Base-by-base conservation (phyloP, 1,139 yeast species). In the Hemisphaericaspora subhashii region DNA sequence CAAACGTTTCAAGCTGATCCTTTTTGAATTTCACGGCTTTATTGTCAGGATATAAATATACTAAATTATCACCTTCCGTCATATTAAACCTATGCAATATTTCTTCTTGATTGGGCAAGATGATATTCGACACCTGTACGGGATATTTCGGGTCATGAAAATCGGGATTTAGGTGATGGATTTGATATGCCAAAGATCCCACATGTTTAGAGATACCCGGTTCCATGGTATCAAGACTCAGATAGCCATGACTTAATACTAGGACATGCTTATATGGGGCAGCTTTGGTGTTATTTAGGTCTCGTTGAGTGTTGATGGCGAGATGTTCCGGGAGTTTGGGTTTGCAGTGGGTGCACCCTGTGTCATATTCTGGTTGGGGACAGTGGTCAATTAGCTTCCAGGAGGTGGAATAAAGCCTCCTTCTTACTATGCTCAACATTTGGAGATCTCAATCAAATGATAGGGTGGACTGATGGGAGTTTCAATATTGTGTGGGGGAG, bases 331-430 rank as follows among this genome's bases (percentile, higher is more conserved):
- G 78, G 28, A 75, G 66, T 16, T 55, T 53, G 0, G 79, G 81
- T 42, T 58, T 54, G 50, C 90, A 83, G 46, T 62, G 67, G 0
- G 86, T 79, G 52, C 87, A 82, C 0, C 86, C 86, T 0, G 85
- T 78, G 44, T 81, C 83, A 37, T 61, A 60, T 8, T 37, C 45
- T 0, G 86, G 84, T 6, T 58, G 53, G 0, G 86, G 86, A 47
- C 85, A 79, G 7, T 28, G 20, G 6, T 41, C 39, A 4, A 43
- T 22, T 11, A 43, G 17, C 28, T 28, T 35, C 47, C 44, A 43
- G 9, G 33, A 32, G 23, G 41, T 44, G 18, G 46, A 37, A 15
- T 37, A 36, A 14, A 34, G 26, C 21, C 50, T 34, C 27, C 41
- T 37, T 7, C 36, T 15, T 17, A 40, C 25, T 9, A 31, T 17